Conservation (phyloP, 2,329 filamentous ascomycete genomes). For the Periconia sp. region DNA sequence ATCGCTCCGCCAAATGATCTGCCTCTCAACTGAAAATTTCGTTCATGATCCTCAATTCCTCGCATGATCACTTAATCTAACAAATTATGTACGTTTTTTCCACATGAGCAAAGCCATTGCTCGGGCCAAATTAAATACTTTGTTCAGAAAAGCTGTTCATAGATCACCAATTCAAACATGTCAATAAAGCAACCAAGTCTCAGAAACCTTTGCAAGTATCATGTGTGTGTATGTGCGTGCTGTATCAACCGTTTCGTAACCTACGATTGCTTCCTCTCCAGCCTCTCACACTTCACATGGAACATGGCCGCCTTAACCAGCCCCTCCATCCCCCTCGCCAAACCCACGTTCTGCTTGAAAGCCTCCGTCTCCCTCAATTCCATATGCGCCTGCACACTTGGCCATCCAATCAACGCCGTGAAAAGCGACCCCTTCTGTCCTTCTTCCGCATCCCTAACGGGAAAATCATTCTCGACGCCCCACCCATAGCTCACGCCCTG, state of each 20-base stretch:
- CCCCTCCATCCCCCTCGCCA: neutral
- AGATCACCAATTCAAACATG: no score
- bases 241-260: neutral
- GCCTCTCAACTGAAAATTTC: no score
- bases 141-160: no score
- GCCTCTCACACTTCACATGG: neutral
- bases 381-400: neutral
- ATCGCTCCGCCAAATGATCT: no score
- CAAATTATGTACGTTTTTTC: no score
- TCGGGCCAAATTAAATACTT: no score
- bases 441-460: neutral
- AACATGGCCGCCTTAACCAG: neutral
- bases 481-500: slow-evolving; percentile 7
- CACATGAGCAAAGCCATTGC: no score
- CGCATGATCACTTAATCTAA: no score
- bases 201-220: no score
- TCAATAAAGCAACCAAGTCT: no score
- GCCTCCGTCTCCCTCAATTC: slow-evolving; percentile 1
- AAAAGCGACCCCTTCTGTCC: slow-evolving; percentile 4
- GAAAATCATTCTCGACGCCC: slow-evolving; percentile 12
- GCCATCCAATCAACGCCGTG: slow-evolving; percentile 6
- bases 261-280: neutral
- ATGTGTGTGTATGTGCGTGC: no score
- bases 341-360: neutral
- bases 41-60: no score